Percentiles rank a stretch among this genome's conserved stretches.
Evolutionary conservation across 129 eudicot genomes (phyloP).

Genomic region (Artemisia annua): DNA sequence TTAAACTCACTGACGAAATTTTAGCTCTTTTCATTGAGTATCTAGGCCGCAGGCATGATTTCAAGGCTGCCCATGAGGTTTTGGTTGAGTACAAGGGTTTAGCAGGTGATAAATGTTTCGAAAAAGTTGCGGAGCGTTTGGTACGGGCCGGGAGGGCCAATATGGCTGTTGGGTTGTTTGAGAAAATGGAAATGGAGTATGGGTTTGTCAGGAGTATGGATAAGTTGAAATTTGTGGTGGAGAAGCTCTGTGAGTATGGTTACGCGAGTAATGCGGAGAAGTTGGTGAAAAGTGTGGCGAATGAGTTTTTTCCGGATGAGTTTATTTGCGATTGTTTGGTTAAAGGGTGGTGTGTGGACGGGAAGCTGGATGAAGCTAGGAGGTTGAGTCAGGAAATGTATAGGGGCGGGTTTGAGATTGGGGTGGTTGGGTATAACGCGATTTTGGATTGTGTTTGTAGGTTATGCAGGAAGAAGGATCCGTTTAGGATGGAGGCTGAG

Average conservation of each 20-base stretch:
- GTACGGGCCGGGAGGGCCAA: conserved; percentile 79
- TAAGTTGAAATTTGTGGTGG: conserved; percentile 55
- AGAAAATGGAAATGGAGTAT: conserved; percentile 68
- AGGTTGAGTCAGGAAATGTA: conserved; percentile 82
- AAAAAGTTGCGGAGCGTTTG: conserved; percentile 53
- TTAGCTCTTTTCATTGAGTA: conserved; percentile 58
- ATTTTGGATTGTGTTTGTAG: conserved; percentile 90
- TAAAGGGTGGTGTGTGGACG: conserved; percentile 93
- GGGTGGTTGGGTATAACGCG: conserved; percentile 59
- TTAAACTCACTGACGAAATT: conserved; percentile 50
- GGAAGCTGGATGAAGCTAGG: conserved; percentile 77
- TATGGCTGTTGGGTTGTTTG: conserved; percentile 61
- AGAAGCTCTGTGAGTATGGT: conserved; percentile 70
- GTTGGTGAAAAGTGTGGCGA: conserved; percentile 67
- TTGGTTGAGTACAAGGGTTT: conserved; percentile 48
- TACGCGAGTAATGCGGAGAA: conserved; percentile 90
- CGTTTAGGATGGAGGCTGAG: conserved; percentile 63
- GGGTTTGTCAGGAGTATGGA: conserved; percentile 67
- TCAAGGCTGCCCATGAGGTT: conserved; percentile 67
- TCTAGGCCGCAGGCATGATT: conserved; percentile 87
- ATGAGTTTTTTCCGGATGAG: conserved; percentile 88
- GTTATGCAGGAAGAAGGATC: conserved; percentile 87
- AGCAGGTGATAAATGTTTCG: conserved; percentile 46
- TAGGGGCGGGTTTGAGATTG: conserved; percentile 87
- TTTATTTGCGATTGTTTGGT: conserved; percentile 69